Evolutionary conservation across 768 basidiomycete genomes (phyloP), one percentile per base, ranked within the genome.

Genomic region (Suillus alpinus): DNA sequence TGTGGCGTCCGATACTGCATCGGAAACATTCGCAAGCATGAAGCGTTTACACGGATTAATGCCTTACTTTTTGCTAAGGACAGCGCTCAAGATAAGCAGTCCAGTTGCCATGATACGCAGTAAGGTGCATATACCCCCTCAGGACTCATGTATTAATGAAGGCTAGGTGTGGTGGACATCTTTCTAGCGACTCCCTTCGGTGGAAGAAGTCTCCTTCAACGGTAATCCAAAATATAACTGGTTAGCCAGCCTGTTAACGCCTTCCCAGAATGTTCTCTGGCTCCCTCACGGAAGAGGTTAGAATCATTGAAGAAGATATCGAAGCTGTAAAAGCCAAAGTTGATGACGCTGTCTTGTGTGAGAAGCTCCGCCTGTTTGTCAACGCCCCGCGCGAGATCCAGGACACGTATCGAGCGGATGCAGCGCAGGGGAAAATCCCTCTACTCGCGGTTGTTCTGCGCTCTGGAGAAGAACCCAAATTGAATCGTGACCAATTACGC

Each of bases 101-200:
- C 97, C 97, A 2, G 89, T 99, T 62, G 83, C 85, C 32, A 98
- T 98, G 97, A 95, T 98, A 68, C 85, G 97, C 72, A 88, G 91
- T 88, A 60, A 18, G 81, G 66, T 63, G 7, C 16, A 39, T 16
- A 43, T 62, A 34, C 51, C 46, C 47, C 41, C 14, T 29, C 55
- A 39, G 46, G 7, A 59, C 29, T 60, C 47, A 6, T 59, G 20
- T 60, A 20, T 29, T 66, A 20, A 52, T 43, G 57, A 14, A 62
- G 9, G 23, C 37, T 59, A 76, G 89, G 79, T 57, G 81, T 97
- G 4, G 81, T 99, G 62, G 96, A 98, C 68, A 82, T 99, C 44
- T 98, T 99, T 80, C 84, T 98, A 18, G 97, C 97, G 0, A 89
- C 95, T 70, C 97, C 97, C 2, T 99, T 99, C 71, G 97, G 97